Evolutionary conservation across 2,329 filamentous ascomycete species (phyloP).

Genomic region (Colletotrichum viniferum): DNA sequence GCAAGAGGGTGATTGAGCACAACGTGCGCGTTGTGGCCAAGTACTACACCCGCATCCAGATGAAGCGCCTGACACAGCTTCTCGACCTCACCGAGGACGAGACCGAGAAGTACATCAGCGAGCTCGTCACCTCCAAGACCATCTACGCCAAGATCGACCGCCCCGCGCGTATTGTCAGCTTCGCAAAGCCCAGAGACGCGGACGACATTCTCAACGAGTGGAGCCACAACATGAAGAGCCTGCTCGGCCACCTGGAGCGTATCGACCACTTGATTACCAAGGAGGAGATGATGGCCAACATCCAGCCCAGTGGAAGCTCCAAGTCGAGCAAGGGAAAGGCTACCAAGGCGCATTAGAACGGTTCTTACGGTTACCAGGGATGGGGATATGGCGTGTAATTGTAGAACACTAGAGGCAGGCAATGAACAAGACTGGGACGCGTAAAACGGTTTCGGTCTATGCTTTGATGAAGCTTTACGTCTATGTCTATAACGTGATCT

Average conservation of each 20-base stretch:
- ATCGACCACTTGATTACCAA: constrained; percentile 99
- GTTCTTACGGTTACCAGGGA: not conserved
- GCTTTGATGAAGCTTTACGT: not conserved
- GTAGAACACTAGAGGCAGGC: constrained; percentile 22
- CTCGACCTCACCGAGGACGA: constrained; percentile 93
- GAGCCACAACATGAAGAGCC: constrained; percentile 97
- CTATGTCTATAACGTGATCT: constrained; percentile 17
- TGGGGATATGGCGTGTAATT: constrained; percentile 15
- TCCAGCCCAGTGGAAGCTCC: constrained; percentile 66
- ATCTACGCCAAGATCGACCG: constrained; percentile 98
- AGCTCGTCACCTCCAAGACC: constrained; percentile 95
- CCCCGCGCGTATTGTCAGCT: constrained; percentile 88
- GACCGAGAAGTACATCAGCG: constrained; percentile 98
- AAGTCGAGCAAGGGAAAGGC: constrained; percentile 41
- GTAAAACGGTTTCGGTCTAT: constrained; percentile 18
- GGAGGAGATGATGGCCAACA: constrained; percentile 99
- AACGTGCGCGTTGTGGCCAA: constrained; percentile 97
- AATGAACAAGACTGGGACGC: constrained; percentile 17
- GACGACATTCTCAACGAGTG: constrained; percentile 98
- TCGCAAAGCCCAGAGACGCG: constrained; percentile 91
- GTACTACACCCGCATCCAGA: constrained; percentile 97
- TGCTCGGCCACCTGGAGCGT: constrained; percentile 82
- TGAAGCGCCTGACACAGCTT: constrained; percentile 86
- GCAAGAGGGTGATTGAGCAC: constrained; percentile 98
- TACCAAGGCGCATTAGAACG: constrained; percentile 37